These are phyloP conservation scores for Nothopassalora personata DNA, from an alignment of 2,329 filamentous ascomycete species.

Conservation along the genomic window DNA sequence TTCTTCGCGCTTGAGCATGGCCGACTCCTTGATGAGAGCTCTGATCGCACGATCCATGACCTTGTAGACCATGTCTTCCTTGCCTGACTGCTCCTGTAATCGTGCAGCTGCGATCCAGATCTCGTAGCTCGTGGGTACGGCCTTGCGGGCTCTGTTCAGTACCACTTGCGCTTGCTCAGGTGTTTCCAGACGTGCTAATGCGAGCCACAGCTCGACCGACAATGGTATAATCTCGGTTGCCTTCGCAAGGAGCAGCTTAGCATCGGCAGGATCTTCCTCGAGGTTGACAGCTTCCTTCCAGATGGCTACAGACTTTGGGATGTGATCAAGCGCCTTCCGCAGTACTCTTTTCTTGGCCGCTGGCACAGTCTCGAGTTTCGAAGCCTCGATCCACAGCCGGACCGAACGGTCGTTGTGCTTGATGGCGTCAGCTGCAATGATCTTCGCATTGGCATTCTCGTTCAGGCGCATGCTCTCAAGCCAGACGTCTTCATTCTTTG, in stretches of 20 bases:
- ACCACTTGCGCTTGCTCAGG: slow-evolving; percentile 92
- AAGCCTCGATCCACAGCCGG: slow-evolving; percentile 88
- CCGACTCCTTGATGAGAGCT: slow-evolving; percentile 79
- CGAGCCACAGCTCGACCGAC: slow-evolving; percentile 92
- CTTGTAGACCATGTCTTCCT: slow-evolving; percentile 66
- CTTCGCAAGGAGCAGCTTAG: slow-evolving; percentile 81
- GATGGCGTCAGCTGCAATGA: slow-evolving; percentile 90
- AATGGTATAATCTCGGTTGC: slow-evolving; percentile 92
- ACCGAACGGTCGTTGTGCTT: slow-evolving; percentile 86
- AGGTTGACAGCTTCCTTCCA: slow-evolving; percentile 98
- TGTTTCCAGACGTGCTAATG: slow-evolving; percentile 80
- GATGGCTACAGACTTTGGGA: slow-evolving; percentile 89
- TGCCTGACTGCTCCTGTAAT: slow-evolving; percentile 83
- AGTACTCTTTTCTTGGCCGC: slow-evolving; percentile 89
- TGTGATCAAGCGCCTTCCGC: slow-evolving; percentile 82
- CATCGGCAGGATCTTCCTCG: slow-evolving; percentile 84
- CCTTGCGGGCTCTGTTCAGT: slow-evolving; percentile 89
- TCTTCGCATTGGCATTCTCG: slow-evolving; percentile 82
- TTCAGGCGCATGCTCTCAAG: slow-evolving; percentile 92
- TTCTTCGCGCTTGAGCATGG: slow-evolving; percentile 95
- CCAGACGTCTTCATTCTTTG: slow-evolving; percentile 93
- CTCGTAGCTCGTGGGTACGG: slow-evolving; percentile 85
- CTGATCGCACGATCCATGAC: slow-evolving; percentile 94
- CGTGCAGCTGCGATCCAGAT: slow-evolving; percentile 95
- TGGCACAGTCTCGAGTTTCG: slow-evolving; percentile 78